Conservation (phyloP, 202 grass and related monocot species). For the Setaria italica region DNA sequence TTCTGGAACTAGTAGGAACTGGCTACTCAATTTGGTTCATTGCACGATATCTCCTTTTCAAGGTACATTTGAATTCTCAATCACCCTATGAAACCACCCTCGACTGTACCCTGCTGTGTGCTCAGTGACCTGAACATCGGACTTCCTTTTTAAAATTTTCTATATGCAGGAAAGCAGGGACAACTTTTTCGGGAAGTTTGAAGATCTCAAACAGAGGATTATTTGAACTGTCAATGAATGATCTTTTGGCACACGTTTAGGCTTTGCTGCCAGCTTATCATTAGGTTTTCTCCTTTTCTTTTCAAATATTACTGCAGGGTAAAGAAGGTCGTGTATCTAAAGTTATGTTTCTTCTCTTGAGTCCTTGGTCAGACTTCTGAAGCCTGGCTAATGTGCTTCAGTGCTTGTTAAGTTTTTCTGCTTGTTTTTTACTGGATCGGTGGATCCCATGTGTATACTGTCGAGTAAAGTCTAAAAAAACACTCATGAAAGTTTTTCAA, state of each 20-base stretch:
- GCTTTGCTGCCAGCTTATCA: conserved; percentile 42
- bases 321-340: conserved; percentile 40
- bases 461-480: background rate
- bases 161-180: conserved; percentile 79
- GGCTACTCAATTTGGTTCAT: conserved; percentile 87
- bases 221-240: conserved; percentile 49
- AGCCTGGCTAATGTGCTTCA: conserved; percentile 21
- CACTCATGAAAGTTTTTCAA: background rate
- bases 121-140: conserved; percentile 32
- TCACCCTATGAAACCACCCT: background rate
- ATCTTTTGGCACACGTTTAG: conserved; percentile 40
- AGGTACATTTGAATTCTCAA: conserved; percentile 54
- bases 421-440: conserved; percentile 27
- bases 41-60: conserved; percentile 74
- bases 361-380: conserved; percentile 24
- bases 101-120: background rate
- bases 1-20: conserved; percentile 78
- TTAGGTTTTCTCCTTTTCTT: conserved; percentile 38
- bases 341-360: conserved; percentile 4
- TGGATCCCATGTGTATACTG: background rate
- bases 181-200: conserved; percentile 64
- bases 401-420: background rate
- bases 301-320: conserved; percentile 32
- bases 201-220: conserved; percentile 69
- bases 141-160: conserved; percentile 2